Evolutionary conservation across 441 rosid species (phyloP).

Genomic region (Adansonia rubrostipa): DNA sequence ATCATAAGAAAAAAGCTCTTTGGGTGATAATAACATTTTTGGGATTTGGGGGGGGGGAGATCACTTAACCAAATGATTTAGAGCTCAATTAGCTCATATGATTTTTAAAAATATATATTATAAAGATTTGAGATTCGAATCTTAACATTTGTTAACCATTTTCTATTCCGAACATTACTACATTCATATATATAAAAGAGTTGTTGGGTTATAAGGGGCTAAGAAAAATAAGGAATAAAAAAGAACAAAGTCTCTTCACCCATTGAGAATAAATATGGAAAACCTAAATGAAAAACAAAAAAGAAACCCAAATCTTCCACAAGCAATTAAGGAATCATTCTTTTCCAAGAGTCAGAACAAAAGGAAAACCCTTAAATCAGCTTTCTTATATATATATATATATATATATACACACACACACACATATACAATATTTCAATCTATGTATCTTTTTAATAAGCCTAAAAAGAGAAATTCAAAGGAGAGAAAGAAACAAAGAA

Average conservation of each 20-base stretch:
- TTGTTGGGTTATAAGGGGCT: not conserved
- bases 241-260: not conserved
- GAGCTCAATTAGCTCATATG: too few species aligned
- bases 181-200: too few species aligned
- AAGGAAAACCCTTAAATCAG: constrained; percentile 35
- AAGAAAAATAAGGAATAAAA: constrained; percentile 9
- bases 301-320: not conserved
- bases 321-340: constrained; percentile 42
- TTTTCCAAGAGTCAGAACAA: constrained; percentile 32
- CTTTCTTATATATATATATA: not conserved
- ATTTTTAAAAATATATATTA: too few species aligned
- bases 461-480: not conserved
- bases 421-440: not conserved
- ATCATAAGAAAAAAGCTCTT: too few species aligned
- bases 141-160: too few species aligned
- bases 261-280: not conserved
- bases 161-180: too few species aligned
- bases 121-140: too few species aligned
- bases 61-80: too few species aligned
- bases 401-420: too few species aligned
- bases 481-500: not conserved
- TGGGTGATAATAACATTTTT: too few species aligned
- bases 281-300: not conserved
- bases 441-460: not conserved
- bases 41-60: too few species aligned